These are phyloP conservation scores for Yamadazyma tumulicola DNA, from an alignment of 805 yeast species.

Conservation along the genomic window DNA sequence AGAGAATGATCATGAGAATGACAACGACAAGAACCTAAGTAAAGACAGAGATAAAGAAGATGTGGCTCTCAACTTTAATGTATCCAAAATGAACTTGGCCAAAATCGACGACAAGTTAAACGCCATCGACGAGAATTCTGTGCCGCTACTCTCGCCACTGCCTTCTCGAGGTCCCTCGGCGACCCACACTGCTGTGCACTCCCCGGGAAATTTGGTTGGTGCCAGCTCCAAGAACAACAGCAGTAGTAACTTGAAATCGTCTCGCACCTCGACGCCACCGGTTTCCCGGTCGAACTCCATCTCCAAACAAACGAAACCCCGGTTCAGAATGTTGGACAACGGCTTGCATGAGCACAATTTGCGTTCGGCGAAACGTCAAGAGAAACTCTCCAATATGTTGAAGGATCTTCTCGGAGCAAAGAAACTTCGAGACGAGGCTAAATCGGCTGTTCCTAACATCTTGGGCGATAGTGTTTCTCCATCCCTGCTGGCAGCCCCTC, in stretches of 20 bases:
- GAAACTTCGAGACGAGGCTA: constrained; percentile 65
- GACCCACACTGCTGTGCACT: too few species aligned
- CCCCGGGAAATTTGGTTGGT: too few species aligned
- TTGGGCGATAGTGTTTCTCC: constrained; percentile 13
- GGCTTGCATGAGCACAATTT: constrained; percentile 81
- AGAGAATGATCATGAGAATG: neutral
- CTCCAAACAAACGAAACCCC: constrained; percentile 19
- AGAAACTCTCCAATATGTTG: constrained; percentile 68
- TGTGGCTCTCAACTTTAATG: constrained; percentile 4
- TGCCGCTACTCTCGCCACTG: neutral
- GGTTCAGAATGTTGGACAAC: constrained; percentile 58
- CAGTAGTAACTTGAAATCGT: constrained; percentile 1
- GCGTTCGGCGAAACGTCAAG: constrained; percentile 73
- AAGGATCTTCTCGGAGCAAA: constrained; percentile 75
- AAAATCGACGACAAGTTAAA: neutral
- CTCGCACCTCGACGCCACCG: constrained; percentile 12
- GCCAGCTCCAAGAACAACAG: neutral
- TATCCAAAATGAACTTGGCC: neutral
- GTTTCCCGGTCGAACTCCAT: constrained; percentile 14
- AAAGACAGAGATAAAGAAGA: constrained; percentile 1
- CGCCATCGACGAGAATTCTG: constrained; percentile 3
- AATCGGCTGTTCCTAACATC: constrained; percentile 69
- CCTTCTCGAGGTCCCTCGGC: too few species aligned
- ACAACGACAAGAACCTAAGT: too few species aligned
- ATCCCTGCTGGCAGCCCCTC: neutral